Base-by-base conservation (phyloP, 192 early-diverging fungal species). In the Backusella circina region DNA sequence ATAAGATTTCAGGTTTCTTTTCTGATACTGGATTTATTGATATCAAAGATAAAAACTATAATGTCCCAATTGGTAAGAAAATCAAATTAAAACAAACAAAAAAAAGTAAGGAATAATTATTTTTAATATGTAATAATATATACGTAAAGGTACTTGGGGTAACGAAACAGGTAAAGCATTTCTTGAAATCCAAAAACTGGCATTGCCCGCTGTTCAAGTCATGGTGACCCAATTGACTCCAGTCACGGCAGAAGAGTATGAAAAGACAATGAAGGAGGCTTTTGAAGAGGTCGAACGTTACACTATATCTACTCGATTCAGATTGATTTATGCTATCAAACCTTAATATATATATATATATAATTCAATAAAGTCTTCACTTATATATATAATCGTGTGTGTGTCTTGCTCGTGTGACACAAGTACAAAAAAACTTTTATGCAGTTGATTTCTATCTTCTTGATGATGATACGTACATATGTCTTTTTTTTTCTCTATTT, bases 51-150 rank as follows among this genome's bases (percentile, higher is more conserved):
- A 76, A 33, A 2, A 31, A 74, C 18, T 73, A 73, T 37, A 10
- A 47, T 64, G 54, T 81, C 13, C 75, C 79, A 12, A 77, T 81
- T 38, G 79, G 79, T 77, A 73, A 65, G 26, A 7, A 33, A 61
- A 47, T 3, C 16, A 67, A n/a, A n/a, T n/a, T n/a, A n/a, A n/a
- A 64, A n/a, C 9, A 47, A 0, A 71, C 7, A 26, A 4, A 65
- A 37, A 13, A 41, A 21, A 3, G 36, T 6, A 30, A 32, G 3
- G 0, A 12, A 35, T 3, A 47, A 47, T n/a, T 21, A n/a, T 35
- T 35, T 35, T 35, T 35, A 3, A 5, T 35, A 13, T 3, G 9
- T 18, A 13, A 16, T 76, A 36, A 6, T 54, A 18, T 1, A 21
- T 54, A 5, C 13, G 3, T 72, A 1, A 6, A 78, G 77, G 77